Conservation (phyloP, 176 grass and related monocot species). For the Oryza glaberrima region DNA sequence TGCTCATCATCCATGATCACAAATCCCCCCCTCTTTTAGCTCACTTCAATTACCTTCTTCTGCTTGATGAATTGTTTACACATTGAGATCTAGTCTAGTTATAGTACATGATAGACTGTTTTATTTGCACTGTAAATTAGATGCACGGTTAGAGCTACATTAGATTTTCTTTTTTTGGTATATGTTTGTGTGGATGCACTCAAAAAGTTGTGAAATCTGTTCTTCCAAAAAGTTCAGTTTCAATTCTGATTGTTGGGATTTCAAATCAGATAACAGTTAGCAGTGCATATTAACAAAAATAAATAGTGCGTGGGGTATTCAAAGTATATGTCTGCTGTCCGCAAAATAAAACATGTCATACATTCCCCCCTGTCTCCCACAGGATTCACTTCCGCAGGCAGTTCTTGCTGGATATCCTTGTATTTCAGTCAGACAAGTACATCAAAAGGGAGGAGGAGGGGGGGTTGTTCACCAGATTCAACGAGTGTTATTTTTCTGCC, state of each 20-base stretch:
- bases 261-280: not conserved
- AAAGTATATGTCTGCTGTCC: no score
- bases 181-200: not conserved
- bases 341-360: no score
- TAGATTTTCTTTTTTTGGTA: no score
- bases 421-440: not conserved
- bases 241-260: not conserved
- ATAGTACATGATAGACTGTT: no score
- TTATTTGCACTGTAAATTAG: no score
- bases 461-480: not conserved
- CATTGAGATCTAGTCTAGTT: no score
- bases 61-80: not conserved
- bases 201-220: not conserved
- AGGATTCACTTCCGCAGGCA: not conserved
- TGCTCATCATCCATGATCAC: constrained; percentile 1
- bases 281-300: not conserved
- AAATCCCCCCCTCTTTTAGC: not conserved
- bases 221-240: not conserved
- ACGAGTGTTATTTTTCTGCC: not conserved
- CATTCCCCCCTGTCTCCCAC: no score
- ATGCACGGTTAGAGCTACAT: no score
- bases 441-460: not conserved
- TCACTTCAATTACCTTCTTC: not conserved
- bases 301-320: no score
- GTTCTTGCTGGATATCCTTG: not conserved